phyloP scores from a whole-genome alignment of 1,284 basidiomycete genomes.

The Ceratobasidium sp. region DNA sequence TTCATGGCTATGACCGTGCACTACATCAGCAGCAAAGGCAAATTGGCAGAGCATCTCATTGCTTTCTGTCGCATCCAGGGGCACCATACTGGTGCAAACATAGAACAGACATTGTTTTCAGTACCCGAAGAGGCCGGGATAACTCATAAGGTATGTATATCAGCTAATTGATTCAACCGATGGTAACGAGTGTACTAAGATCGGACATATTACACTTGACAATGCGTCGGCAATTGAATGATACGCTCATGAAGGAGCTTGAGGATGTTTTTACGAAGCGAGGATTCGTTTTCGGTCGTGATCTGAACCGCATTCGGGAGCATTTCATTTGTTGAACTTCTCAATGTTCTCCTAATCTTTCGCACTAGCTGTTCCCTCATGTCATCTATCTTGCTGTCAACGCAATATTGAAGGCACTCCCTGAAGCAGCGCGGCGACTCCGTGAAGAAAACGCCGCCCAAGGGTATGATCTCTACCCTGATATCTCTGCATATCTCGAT shows the following conservation, averaged over 20 bases:
- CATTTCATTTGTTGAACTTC: background rate
- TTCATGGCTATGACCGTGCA: conserved; percentile 44
- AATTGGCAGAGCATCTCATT: conserved; percentile 5
- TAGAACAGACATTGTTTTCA: conserved; percentile 3
- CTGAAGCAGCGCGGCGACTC: no score
- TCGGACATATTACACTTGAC: conserved; percentile 34
- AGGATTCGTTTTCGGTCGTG: conserved; percentile 11
- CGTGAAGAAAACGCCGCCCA: no score
- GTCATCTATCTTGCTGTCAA: conserved; percentile 28
- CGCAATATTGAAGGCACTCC: background rate
- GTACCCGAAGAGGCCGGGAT: conserved; percentile 14
- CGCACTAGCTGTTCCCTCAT: conserved; percentile 41
- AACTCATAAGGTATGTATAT: conserved; percentile 13
- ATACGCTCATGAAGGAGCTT: conserved; percentile 36
- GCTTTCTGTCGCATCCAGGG: conserved; percentile 23
- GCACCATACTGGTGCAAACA: conserved; percentile 17
- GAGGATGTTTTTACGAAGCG: background rate
- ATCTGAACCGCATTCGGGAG: conserved; percentile 33
- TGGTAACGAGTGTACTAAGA: background rate
- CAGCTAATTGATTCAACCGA: no score
- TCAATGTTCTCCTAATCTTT: no score
- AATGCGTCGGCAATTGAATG: conserved; percentile 24
- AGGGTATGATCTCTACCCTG: no score
- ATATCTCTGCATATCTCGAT: no score
- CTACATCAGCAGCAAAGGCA: background rate